Conservation (phyloP, 2,329 filamentous ascomycete genomes). For the Tolypocladium sp. region DNA sequence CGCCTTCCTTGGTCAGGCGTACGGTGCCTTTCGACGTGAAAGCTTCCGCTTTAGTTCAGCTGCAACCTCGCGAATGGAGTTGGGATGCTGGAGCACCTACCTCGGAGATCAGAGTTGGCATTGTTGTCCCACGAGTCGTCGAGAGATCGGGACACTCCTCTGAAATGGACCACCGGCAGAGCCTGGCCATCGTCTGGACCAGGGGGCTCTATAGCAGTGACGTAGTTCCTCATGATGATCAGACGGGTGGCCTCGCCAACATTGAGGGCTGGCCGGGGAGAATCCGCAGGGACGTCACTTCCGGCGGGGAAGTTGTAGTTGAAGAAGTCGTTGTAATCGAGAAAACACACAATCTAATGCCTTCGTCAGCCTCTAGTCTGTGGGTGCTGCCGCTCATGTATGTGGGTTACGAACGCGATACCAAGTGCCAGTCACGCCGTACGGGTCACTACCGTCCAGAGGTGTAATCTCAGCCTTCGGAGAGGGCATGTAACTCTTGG, state of each 20-base stretch:
- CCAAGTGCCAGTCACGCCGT: slow-evolving; percentile 63
- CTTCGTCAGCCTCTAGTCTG: slow-evolving; percentile 8
- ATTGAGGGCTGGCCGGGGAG: slow-evolving; percentile 43
- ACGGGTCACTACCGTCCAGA: slow-evolving; percentile 55
- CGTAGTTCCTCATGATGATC: slow-evolving; percentile 57
- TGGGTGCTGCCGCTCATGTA: not conserved
- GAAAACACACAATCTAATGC: slow-evolving; percentile 33
- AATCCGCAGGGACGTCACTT: slow-evolving; percentile 27
- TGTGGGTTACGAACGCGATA: slow-evolving; percentile 43
- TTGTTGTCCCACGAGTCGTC: slow-evolving; percentile 61
- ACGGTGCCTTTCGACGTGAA: slow-evolving; percentile 42
- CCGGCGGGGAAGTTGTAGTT: slow-evolving; percentile 57
- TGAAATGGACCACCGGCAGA: slow-evolving; percentile 60
- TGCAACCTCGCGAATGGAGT: not conserved
- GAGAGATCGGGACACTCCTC: slow-evolving; percentile 50
- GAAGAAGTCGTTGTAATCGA: slow-evolving; percentile 66
- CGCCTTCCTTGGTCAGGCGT: slow-evolving; percentile 56
- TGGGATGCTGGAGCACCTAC: slow-evolving; percentile 26
- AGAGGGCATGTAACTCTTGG: slow-evolving; percentile 35
- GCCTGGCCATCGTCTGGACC: slow-evolving; percentile 46
- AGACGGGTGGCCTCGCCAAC: slow-evolving; percentile 60
- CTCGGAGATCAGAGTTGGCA: slow-evolving; percentile 56
- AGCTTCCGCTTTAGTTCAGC: slow-evolving; percentile 11
- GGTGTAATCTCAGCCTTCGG: slow-evolving; percentile 24
- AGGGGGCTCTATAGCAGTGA: slow-evolving; percentile 51